Base-by-base conservation (phyloP, 306 rosid species). In the Lathyrus aphaca region DNA sequence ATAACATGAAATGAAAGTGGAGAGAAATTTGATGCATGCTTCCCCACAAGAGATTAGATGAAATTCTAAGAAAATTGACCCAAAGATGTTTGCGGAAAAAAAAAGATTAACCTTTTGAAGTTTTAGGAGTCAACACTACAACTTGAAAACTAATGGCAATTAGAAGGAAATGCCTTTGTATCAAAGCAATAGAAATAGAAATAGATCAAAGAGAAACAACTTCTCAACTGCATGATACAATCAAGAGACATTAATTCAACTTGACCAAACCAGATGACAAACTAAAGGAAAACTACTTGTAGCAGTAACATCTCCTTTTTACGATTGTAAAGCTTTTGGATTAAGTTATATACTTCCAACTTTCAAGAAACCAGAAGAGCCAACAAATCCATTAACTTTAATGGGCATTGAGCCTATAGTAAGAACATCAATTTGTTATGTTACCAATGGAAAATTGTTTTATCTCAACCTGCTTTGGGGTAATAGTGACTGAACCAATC, bases 281-380 rank as follows among this genome's bases (percentile, higher is more conserved):
- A 68, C 16, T 38, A 23, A 53, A 29, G 62, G 54, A 40, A 59
- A 17, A 59, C 42, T 27, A n/a, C n/a, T 27, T 27, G 4, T 4
- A 6, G 35, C 5, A 4, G 35, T n/a, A n/a, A n/a, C n/a, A n/a
- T n/a, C n/a, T n/a, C n/a, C n/a, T n/a, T n/a, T n/a, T n/a, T n/a
- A n/a, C n/a, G 39, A 69, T 29, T 79, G 81, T 58, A 83, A 66
- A 1, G 85, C 84, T 75, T 72, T 80, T 12, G 87, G 84, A 73
- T 86, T 89, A 27, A 84, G 85, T n/a, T 83, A 88, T 74, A 84
- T 86, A 6, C 89, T 91, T 64, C 97, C 97, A 58, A 88, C 86
- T 18, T 89, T 91, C 69, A 88, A 75, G 64, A 79, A 57, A 42
- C 89, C 80, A 57, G 77, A 72, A n/a, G 83, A 70, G 61, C 71